These are phyloP conservation scores for Dendrocalamus sinicus DNA, from an alignment of 176 grass and related monocot genomes.

Conservation along the genomic window DNA sequence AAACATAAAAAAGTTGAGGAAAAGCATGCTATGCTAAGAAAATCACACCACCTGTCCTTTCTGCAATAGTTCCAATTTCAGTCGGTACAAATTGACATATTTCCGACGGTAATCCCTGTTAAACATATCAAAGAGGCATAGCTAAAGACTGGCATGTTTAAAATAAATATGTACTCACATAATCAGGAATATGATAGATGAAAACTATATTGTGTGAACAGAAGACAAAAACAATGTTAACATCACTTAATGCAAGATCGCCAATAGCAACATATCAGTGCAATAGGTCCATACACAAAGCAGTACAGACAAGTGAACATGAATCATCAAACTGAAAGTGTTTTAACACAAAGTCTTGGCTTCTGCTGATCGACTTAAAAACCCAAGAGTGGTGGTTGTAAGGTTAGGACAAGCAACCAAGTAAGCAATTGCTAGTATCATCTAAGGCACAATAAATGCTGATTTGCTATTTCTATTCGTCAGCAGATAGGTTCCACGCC, in stretches of 20 bases:
- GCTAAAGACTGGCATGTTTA: conserved; percentile 12
- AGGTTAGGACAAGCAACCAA: conserved; percentile 33
- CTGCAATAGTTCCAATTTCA: conserved; percentile 84
- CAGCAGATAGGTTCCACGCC: conserved; percentile 28
- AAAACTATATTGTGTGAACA: conserved; percentile 27
- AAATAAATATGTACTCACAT: conserved; percentile 17
- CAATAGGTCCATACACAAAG: conserved; percentile 40
- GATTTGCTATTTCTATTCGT: conserved; percentile 28
- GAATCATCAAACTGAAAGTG: conserved; percentile 17
- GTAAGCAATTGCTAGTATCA: conserved; percentile 26
- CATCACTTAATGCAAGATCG: conserved; percentile 31
- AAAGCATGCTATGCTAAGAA: conserved; percentile 13
- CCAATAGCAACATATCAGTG: conserved; percentile 19
- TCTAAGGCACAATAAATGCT: conserved; percentile 7
- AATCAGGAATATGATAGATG: conserved; percentile 29
- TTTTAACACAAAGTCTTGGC: conserved; percentile 3
- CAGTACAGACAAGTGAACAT: conserved; percentile 20
- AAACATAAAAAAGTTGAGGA: conserved; percentile 30
- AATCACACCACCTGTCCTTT: conserved; percentile 69
- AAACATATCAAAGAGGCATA: conserved; percentile 44
- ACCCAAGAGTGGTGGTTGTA: neutral
- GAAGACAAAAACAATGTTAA: conserved; percentile 22
- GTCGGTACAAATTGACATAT: conserved; percentile 85
- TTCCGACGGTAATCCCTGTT: conserved; percentile 60
- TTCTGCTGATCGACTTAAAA: conserved; percentile 28